Evolutionary conservation across 768 basidiomycete genomes (phyloP).

Genomic region (Rhizopogon vesiculosus): DNA sequence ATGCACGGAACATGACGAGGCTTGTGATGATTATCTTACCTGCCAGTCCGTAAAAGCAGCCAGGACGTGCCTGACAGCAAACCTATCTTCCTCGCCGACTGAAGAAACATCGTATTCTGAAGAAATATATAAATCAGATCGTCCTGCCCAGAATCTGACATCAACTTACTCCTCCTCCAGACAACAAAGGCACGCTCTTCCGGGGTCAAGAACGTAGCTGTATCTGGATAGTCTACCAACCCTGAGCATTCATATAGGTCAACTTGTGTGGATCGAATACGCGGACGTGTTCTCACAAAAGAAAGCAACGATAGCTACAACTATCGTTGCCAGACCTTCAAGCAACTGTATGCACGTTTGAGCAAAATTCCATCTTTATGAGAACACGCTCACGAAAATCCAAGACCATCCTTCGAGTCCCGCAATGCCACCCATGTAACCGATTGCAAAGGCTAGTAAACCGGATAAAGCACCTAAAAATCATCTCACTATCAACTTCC

Average conservation of each 20-base stretch:
- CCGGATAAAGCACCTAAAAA: conserved; percentile 49
- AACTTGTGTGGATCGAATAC: background rate
- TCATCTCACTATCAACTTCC: background rate
- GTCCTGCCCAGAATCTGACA: background rate
- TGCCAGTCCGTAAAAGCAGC: conserved; percentile 60
- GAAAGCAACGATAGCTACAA: conserved; percentile 49
- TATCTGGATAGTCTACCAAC: conserved; percentile 56
- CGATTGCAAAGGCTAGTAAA: conserved; percentile 50
- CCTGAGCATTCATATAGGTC: conserved; percentile 28
- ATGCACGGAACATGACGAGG: background rate
- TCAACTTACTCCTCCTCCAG: conserved; percentile 47
- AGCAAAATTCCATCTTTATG: background rate
- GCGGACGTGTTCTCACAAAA: conserved; percentile 30
- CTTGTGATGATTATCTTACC: conserved; percentile 21
- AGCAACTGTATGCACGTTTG: conserved; percentile 27
- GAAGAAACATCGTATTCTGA: conserved; percentile 49
- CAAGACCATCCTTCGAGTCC: conserved; percentile 58
- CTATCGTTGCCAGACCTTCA: conserved; percentile 59
- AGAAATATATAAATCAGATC: background rate
- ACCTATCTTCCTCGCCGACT: conserved; percentile 60
- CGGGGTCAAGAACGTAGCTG: conserved; percentile 56
- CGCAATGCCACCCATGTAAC: conserved; percentile 43
- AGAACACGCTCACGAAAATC: conserved; percentile 48
- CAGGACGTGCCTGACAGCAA: conserved; percentile 46
- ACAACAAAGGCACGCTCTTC: conserved; percentile 56